Evolutionary conservation across 495 filamentous ascomycete species (phyloP).

Genomic region (Neurospora sp.): DNA sequence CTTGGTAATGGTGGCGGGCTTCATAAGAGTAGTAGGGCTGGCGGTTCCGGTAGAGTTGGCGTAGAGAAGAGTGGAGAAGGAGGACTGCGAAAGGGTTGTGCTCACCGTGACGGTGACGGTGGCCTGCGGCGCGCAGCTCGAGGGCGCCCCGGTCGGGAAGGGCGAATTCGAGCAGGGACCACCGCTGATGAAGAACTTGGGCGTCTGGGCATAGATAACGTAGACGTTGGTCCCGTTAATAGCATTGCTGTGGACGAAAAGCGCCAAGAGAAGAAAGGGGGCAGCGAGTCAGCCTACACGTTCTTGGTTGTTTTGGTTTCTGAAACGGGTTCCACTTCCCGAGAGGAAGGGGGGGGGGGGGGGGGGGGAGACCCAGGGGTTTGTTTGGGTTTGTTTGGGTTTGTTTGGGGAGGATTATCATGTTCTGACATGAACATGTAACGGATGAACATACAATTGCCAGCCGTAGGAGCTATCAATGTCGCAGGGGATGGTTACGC

Average conservation of each 20-base stretch:
- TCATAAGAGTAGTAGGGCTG: conserved; percentile 1
- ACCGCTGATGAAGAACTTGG: conserved; percentile 28
- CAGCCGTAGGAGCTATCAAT: conserved; percentile 31
- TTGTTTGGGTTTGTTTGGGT: too few relatives aligned
- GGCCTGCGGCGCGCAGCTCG: conserved; percentile 12
- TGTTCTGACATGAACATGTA: too few relatives aligned
- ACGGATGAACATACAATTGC: too few relatives aligned
- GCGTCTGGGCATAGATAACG: conserved; percentile 38
- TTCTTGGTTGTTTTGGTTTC: background rate
- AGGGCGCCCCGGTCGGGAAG: background rate
- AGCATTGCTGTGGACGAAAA: conserved; percentile 22
- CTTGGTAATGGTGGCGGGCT: background rate
- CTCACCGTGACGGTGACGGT: conserved; percentile 25
- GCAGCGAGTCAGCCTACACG: background rate
- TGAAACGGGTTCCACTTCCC: background rate
- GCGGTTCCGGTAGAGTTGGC: conserved; percentile 3
- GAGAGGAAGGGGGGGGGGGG: too few relatives aligned
- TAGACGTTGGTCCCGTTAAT: conserved; percentile 43
- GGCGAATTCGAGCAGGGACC: conserved; percentile 9
- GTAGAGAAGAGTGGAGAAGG: conserved; percentile 1
- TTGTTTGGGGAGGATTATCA: too few relatives aligned
- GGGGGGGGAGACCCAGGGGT: background rate
- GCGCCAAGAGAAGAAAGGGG: background rate
- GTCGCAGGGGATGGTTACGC: conserved; percentile 34
- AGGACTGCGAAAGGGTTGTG: conserved; percentile 10